Evolutionary conservation across 164 flowering plant genomes (phyloP), one percentile per base, ranked within the genome.

Genomic region (Hamamelis virginiana): DNA sequence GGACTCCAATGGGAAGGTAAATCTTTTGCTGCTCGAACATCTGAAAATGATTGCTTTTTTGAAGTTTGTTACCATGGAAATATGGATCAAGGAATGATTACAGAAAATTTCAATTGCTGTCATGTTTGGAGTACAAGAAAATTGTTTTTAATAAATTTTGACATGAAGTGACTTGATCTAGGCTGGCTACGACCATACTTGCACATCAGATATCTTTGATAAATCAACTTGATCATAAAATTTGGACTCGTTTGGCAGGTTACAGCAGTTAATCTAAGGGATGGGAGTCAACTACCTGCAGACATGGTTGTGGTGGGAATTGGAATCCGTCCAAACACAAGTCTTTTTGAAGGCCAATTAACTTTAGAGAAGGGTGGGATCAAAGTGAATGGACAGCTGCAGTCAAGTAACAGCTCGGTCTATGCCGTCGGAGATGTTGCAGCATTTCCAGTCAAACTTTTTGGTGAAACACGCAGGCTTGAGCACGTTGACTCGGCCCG

Each of bases 371-470:
- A 95, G 66, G 97, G 97, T 50, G 97, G 99, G n/a, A 91, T 95
- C 78, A 95, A 90, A 77, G 99, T 92, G 51, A 90, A 91, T 51
- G 91, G 89, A 5, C 73, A 19, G 53, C 65, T 95, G 87, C 99
- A 92, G 68, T 78, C 99, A 19, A 95, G 96, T 85, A 83, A 89
- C 80, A 82, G 75, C 78, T 90, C 96, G 5, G 92, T 95, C 38
- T 95, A 89, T 68, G 99, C 97, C n/a, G 85, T 95, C 10, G 97
- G 99, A 27, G 99, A 95, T 73, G 99, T 95, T 52, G 97, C 99
- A 3, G 59, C 97, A 18, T 92, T 95, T 74, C 99, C 94, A 8
- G 86, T 95, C 75, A 89, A 89, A 79, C 77, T 87, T 25, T 81
- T 85, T 68, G 91, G 97, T 8, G 96, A 92, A 75, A 86, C 73